Percentiles rank a stretch among this genome's conserved stretches.
Conservation (phyloP, 495 filamentous ascomycete genomes). For the Penicillium fimorum region DNA sequence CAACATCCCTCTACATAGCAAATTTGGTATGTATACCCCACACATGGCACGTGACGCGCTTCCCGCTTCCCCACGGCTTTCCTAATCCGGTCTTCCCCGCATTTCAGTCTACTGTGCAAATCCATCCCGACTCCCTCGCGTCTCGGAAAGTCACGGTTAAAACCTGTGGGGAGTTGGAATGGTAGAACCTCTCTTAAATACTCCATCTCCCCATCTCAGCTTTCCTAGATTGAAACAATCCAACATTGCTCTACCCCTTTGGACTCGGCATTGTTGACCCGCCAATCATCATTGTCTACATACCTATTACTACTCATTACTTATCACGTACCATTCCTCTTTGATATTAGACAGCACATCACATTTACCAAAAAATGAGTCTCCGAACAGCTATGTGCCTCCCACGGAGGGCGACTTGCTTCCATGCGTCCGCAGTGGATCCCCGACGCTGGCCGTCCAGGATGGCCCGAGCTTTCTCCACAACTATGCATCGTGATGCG, state of each 20-base stretch:
- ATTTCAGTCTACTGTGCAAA: not conserved
- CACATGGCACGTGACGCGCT: constrained; percentile 11
- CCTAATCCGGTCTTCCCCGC: constrained; percentile 13
- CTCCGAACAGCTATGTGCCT: constrained; percentile 15
- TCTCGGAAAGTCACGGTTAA: constrained; percentile 25
- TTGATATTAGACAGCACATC: not conserved
- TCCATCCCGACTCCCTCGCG: not conserved
- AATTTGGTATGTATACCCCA: constrained; percentile 1
- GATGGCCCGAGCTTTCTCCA: constrained; percentile 53
- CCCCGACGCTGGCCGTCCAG: constrained; percentile 21
- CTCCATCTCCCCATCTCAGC: not conserved
- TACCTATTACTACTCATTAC: not conserved
- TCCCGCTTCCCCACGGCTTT: constrained; percentile 13
- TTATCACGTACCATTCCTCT: not conserved
- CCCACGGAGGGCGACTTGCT: constrained; percentile 20
- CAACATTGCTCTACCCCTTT: not conserved
- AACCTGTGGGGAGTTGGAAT: constrained; percentile 11
- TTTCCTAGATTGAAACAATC: not conserved
- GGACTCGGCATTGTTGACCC: constrained; percentile 3
- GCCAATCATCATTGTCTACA: not conserved
- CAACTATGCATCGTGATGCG: constrained; percentile 51
- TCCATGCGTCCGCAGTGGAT: constrained; percentile 16
- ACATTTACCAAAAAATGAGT: constrained; percentile 16
- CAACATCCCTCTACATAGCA: not conserved
- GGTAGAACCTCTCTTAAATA: constrained; percentile 6